Base-by-base conservation (phyloP, 768 basidiomycete species). In the Xerocomellus intermedius region DNA sequence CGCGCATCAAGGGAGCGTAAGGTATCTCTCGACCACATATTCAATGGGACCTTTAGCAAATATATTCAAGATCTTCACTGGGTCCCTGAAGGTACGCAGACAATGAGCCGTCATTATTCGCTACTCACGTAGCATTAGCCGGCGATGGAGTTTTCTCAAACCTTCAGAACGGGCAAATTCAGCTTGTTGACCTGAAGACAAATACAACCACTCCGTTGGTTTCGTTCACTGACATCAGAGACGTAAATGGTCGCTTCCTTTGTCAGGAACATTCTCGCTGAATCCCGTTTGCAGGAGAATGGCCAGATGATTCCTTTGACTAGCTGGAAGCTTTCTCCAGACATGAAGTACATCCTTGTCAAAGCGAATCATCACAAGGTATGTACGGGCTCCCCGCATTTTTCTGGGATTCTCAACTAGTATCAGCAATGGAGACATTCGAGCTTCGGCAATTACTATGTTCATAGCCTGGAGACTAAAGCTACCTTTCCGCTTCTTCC, bases 351-450 rank as follows among this genome's bases (percentile, higher is more conserved):
- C 72, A 79, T 98, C 47, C 81, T 98, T 19, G 73, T 99, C 48
- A 87, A 91, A 67, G 76, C 91, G 0, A 78, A 91, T 66, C 73
- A 83, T 62, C 71, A 73, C 52, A 95, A 97, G 80, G 93, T 86
- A 56, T 48, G 69, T 58, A 36, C 19, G 32, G 26, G 5, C 13
- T 48, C 26, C 42, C 7, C 21, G 26, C 43, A 2, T 41, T 17
- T 32, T 51, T 53, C 32, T 24, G 5, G 21, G 14, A 28, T 33
- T 56, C 45, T 65, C 50, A 51, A 63, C 28, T 9, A 41, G n/a
- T 14, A 37, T 33, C 59, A 94, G 87, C 91, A 95, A 86, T 99
- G 97, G 97, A 85, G 97, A 43, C 81, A 88, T 70, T 97, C 94
- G 7, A 85, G 84, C 52, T 87, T 87, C 66, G 89, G 90, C 17